Conservation (phyloP, 2,329 filamentous ascomycete species). For the Coniochaeta pulveracea region DNA sequence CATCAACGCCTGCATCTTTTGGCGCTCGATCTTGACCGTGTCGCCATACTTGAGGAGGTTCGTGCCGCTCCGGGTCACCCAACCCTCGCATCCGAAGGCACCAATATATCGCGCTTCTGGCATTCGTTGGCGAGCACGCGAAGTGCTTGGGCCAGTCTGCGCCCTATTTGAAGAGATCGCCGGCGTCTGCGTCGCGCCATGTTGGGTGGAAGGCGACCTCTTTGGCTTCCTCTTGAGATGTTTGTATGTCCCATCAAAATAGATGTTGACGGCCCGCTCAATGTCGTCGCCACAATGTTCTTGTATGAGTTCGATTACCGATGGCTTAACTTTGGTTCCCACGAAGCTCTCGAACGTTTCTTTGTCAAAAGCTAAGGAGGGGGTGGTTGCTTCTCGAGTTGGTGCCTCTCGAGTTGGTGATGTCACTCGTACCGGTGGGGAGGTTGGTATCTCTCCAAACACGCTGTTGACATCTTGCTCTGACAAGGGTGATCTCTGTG, state of each 20-base stretch:
- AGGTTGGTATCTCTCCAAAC: no score
- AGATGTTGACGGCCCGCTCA: conserved; percentile 57
- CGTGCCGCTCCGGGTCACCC: conserved; percentile 77
- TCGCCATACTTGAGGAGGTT: conserved; percentile 73
- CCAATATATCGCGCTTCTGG: conserved; percentile 62
- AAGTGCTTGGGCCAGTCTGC: conserved; percentile 1
- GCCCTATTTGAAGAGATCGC: conserved; percentile 7
- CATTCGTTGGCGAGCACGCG: conserved; percentile 14
- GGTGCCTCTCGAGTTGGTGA: conserved; percentile 4
- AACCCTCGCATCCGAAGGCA: conserved; percentile 82
- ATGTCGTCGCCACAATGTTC: conserved; percentile 44
- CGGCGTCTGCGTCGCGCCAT: conserved; percentile 2
- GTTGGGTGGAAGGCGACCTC: not conserved
- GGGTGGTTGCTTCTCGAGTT: conserved; percentile 12
- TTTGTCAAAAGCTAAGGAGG: conserved; percentile 37
- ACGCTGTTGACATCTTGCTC: conserved; percentile 1
- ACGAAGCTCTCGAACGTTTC: conserved; percentile 48
- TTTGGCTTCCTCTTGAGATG: conserved; percentile 24
- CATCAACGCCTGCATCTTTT: conserved; percentile 53
- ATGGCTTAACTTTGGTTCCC: conserved; percentile 39
- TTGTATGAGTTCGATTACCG: conserved; percentile 38
- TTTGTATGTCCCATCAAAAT: conserved; percentile 58
- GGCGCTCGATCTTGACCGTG: conserved; percentile 73
- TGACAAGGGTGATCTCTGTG: not conserved
- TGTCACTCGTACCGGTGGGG: no score